Conservation (phyloP, 208 protist species). For the Crithidia mellificae region DNA sequence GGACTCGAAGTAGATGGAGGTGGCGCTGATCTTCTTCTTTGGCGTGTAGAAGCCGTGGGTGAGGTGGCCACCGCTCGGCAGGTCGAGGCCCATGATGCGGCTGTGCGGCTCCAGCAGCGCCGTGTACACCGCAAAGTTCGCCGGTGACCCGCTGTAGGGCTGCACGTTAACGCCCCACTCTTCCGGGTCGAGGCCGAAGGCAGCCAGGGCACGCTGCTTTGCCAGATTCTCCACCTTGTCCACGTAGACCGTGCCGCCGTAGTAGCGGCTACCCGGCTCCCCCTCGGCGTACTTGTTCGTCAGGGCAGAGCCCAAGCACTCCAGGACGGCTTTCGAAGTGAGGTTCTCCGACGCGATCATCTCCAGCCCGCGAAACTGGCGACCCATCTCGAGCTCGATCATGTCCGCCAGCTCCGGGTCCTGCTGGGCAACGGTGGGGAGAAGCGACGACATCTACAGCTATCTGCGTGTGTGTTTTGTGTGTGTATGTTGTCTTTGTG, state of each 20-base stretch:
- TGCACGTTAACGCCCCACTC: conserved; percentile 99
- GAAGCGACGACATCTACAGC: conserved; percentile 33
- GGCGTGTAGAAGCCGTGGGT: conserved; percentile 98
- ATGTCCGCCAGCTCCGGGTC: conserved; percentile 84
- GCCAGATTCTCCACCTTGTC: conserved; percentile 96
- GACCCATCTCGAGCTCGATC: conserved; percentile 84
- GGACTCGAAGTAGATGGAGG: conserved; percentile 98
- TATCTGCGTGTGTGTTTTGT: neutral
- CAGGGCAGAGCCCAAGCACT: conserved; percentile 96
- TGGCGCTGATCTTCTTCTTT: conserved; percentile 96
- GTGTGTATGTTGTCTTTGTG: too few species aligned
- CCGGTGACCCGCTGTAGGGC: conserved; percentile 97
- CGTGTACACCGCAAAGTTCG: conserved; percentile 98
- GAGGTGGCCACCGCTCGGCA: conserved; percentile 92
- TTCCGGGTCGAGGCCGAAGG: conserved; percentile 92
- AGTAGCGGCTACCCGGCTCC: conserved; percentile 95
- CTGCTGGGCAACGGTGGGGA: conserved; percentile 43
- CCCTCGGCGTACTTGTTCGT: conserved; percentile 99
- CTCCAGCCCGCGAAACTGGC: conserved; percentile 88
- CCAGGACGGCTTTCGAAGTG: conserved; percentile 96
- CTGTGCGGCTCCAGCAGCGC: conserved; percentile 96
- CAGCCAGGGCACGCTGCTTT: conserved; percentile 91
- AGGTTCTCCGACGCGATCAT: conserved; percentile 98
- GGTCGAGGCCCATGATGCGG: conserved; percentile 97
- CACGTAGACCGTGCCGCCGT: conserved; percentile 98